Evolutionary conservation across 1,284 basidiomycete genomes (phyloP), one percentile per base, ranked within the genome.

Genomic region (Coniferiporia sulphurascens): DNA sequence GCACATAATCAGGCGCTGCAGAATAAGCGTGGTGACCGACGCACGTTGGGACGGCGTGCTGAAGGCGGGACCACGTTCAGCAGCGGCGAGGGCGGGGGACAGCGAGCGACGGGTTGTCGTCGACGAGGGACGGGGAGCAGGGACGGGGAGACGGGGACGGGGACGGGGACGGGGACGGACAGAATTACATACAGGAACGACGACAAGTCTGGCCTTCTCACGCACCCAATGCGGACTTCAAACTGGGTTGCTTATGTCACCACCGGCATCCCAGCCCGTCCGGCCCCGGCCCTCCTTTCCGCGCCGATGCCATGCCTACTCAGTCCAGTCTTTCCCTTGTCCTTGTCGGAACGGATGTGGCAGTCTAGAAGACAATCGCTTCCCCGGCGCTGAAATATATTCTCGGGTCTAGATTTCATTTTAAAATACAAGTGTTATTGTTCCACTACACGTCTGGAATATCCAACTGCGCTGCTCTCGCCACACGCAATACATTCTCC

Each of bases 401-500:
- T 27, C 27, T 27, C 27, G 2, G 27, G 27, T 5, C 27, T 27
- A 27, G 27, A 27, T 27, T 27, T 27, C 27, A 27, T 27, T 27
- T 27, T 27, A 27, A 27, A 27, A 27, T 27, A 27, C 27, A n/a
- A n/a, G n/a, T n/a, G n/a, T n/a, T n/a, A n/a, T n/a, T n/a, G n/a
- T n/a, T n/a, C n/a, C n/a, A n/a, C 27, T 64, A 54, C 6, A 72
- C 61, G 7, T 70, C 66, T 4, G 89, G 87, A 53, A 92, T 84
- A 10, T 75, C 66, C 55, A 91, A 70, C 0, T 84, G 82, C 3
- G 89, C 89, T 35, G 82, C 79, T 60, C 74, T 72, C 0, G 91
- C 91, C 53, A 85, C 74, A 0, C 74, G 72, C 36, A 95, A 75
- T 4, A 80, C 80, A 52, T 82, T 84, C 67, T 84, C 77, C 1